Evolutionary conservation across 73 alveolate genomes (phyloP).

Genomic region (Blepharisma japonicum): DNA sequence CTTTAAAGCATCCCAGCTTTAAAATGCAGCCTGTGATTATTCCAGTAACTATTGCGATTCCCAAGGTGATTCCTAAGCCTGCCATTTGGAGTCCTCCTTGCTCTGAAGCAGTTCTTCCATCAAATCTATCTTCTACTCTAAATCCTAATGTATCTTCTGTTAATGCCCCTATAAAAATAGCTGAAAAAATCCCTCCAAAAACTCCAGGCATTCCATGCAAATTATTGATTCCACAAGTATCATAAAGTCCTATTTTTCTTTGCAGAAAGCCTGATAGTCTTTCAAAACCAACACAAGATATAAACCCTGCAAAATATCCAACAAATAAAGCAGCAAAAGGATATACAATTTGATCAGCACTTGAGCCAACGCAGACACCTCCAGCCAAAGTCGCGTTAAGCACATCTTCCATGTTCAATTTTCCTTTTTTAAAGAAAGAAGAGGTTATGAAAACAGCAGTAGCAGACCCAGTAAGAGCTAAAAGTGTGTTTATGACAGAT

Average conservation of each 20-base stretch:
- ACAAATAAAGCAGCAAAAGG: conserved; percentile 51
- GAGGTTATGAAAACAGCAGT: conserved; percentile 61
- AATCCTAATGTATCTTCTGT: neutral
- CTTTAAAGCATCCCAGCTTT: neutral
- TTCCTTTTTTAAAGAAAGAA: conserved; percentile 48
- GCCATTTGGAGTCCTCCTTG: conserved; percentile 34
- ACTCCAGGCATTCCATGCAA: conserved; percentile 83
- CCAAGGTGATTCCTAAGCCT: neutral
- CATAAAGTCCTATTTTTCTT: conserved; percentile 59
- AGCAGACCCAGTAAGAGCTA: conserved; percentile 59
- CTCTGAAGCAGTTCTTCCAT: conserved; percentile 17
- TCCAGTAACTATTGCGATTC: conserved; percentile 6
- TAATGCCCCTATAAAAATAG: conserved; percentile 33
- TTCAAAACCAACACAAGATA: conserved; percentile 55
- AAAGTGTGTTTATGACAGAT: conserved; percentile 64
- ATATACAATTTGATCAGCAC: conserved; percentile 41
- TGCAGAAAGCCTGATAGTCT: conserved; percentile 39
- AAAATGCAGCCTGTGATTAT: conserved; percentile 17
- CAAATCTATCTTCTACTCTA: neutral
- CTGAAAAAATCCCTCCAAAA: conserved; percentile 72
- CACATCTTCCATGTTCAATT: conserved; percentile 66
- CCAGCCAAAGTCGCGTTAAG: conserved; percentile 82
- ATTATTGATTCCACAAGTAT: conserved; percentile 65
- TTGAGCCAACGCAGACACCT: conserved; percentile 78
- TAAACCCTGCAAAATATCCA: conserved; percentile 54